Evolutionary conservation across 75 land plant genomes (phyloP).

Genomic region (Ceratopteris richardii): DNA sequence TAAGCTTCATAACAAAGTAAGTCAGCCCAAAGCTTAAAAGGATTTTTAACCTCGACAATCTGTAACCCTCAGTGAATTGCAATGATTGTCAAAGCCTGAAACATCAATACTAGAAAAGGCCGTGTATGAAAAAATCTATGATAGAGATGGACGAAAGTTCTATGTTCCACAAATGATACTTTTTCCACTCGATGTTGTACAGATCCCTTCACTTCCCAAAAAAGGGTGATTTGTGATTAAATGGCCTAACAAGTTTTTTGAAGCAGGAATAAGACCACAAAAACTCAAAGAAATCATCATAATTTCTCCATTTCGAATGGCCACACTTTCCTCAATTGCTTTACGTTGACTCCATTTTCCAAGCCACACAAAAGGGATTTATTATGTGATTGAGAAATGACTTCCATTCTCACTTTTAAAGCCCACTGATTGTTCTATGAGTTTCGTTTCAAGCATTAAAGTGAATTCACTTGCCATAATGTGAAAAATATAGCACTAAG

Average conservation of each 20-base stretch:
- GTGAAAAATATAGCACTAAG: slow-evolving; percentile 2
- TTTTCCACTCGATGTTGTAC: slow-evolving; percentile 44
- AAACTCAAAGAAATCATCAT: slow-evolving; percentile 47
- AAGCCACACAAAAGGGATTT: slow-evolving; percentile 54
- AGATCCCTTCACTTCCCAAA: slow-evolving; percentile 36
- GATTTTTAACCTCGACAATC: slow-evolving; percentile 47
- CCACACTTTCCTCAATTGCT: slow-evolving; percentile 23
- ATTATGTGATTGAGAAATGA: slow-evolving; percentile 66
- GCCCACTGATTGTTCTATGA: slow-evolving; percentile 35
- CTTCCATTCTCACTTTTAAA: slow-evolving; percentile 32
- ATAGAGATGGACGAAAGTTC: slow-evolving; percentile 79
- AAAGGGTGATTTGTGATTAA: slow-evolving; percentile 36
- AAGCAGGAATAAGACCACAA: slow-evolving; percentile 67
- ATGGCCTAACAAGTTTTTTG: slow-evolving; percentile 57
- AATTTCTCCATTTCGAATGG: slow-evolving; percentile 50
- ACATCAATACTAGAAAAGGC: slow-evolving; percentile 83
- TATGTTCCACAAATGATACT: slow-evolving; percentile 73
- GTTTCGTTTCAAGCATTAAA: slow-evolving; percentile 41
- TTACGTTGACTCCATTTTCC: slow-evolving; percentile 34
- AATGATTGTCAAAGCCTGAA: slow-evolving; percentile 85
- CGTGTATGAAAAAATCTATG: slow-evolving; percentile 92
- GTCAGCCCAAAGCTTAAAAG: slow-evolving; percentile 80
- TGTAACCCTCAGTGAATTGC: slow-evolving; percentile 50
- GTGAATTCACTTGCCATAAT: slow-evolving; percentile 67
- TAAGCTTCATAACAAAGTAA: slow-evolving; percentile 74